Evolutionary conservation across 345 rosid species (phyloP), one percentile per base, ranked within the genome.

Genomic region (Eucalyptus pauciflora): DNA sequence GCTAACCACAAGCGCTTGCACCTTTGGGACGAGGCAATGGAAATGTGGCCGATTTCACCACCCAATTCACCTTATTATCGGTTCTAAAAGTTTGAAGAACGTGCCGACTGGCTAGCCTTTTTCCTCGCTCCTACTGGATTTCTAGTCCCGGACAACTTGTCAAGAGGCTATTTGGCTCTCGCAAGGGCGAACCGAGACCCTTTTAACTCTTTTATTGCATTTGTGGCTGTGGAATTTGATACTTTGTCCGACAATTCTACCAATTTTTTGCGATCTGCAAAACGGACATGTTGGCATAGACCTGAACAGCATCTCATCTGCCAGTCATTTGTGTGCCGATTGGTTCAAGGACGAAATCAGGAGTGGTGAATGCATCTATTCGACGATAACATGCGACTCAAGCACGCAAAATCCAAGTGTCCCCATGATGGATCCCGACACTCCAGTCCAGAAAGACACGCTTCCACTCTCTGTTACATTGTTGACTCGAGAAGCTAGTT

Each of bases 221-320:
- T 89, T 37, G 87, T 91, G 18, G 90, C 91, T 2, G 91, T 91
- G 48, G 91, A 91, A 50, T 89, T 91, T 54, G 91, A 91, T 58
- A 91, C 87, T 50, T 86, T 41, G n/a, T 56, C 0, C 27, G 13
- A 24, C 13, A 56, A 20, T 7, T 16, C 27, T 71, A 89, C 50
- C 15, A 27, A 6, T 1, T 37, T 80, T 17, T 24, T 89, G 91
- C 89, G 92, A 91, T 86, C 89, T 91, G 10, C 29, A 6, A 12
- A 7, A 14, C 25, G 17, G 50, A 33, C 92, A 89, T 14, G 86
- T 88, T 3, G 92, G 64, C 2, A 86, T 91, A 27, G 80, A 88
- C 31, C 27, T 89, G 13, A 88, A 86, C 4, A 52, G 48, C 24
- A 8, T 83, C 27, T 15, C 3, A 13, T 90, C 92, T 7, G 50